Evolutionary conservation across 2,329 filamentous ascomycete genomes (phyloP), one percentile per base, ranked within the genome.

Genomic region (Nannizzia gypsea): DNA sequence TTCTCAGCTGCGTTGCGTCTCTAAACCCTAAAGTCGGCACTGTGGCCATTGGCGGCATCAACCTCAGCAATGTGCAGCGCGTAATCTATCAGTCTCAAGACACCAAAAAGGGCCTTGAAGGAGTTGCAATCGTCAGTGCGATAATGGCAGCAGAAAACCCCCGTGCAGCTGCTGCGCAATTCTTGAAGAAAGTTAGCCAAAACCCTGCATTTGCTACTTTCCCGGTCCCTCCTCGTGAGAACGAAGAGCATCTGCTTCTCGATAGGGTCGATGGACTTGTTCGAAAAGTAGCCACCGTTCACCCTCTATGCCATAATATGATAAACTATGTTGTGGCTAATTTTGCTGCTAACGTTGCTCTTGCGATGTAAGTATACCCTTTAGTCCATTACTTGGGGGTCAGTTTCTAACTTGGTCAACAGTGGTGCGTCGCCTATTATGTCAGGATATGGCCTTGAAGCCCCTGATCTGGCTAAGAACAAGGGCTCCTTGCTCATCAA

Each of bases 241-340:
- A 66, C 20, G 68, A 73, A 20, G 64, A 63, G 17, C 62, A 66
- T 17, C 60, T 64, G 3, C 60, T 78, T 42, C 36, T 74, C 5
- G 63, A 68, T n/a, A 66, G 71, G 28, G 70, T 77, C 3, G 74
- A 76, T 2, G 60, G 66, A 2, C 74, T 88, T 17, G 77, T 95
- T 48, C 77, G 76, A 61, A 77, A 79, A 4, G 81, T 96, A 55
- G 82, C 82, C 3, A 71, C 77, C 1, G 78, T 74, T 48, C 85
- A 82, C 60, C 90, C 91, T 0, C 79, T 97, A 22, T 88, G 87
- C 57, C 92, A 97, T 75, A 96, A 96, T 74, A 97, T 97, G 89
- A 97, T 93, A 58, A 97, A 97, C 71, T 80, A 91, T 58, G 92
- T 97, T 0, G 92, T 96, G 22, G 90, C 96, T 69, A 96, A 96